Evolutionary conservation across 2,329 filamentous ascomycete species (phyloP), one percentile per base, ranked within the genome.

Genomic region (Canariomyces notabilis): DNA sequence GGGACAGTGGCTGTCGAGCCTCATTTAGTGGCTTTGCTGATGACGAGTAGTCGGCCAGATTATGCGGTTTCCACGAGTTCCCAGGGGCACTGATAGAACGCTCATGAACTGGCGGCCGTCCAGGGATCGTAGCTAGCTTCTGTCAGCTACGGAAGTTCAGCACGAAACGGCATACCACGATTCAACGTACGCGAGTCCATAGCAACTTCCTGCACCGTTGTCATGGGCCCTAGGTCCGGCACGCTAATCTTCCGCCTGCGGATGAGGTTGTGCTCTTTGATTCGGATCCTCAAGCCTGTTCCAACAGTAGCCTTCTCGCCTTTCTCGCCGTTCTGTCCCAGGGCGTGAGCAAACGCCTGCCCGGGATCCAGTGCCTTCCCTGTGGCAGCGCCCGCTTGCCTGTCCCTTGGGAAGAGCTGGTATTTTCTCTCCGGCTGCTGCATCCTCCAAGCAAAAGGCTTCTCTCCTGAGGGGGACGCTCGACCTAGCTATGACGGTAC

Each of bases 111-210:
- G 81, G 72, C 45, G 79, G 80, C 6, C 80, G 74, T 33, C 80
- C 81, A 26, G 82, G 82, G 54, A 85, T 83, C 21, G 82, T 85
- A 52, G 82, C 81, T 84, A 45, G 35, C 11, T 15, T 9, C 42
- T 41, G 44, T 50, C 40, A 54, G 50, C 22, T 20, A n/a, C 26
- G 20, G 15, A 38, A 39, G 21, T 35, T n/a, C 18, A 32, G 20
- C 36, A 14, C 32, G 6, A 19, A 21, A 4, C 23, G 11, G 14
- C 12, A 16, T 21, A 8, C 34, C 2, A 20, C 29, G 22, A 2
- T 9, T 29, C n/a, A 37, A 70, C 82, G 69, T 70, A 86, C 82
- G 82, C 57, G 82, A 85, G 64, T 86, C 82, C 80, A 85, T 84
- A 42, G 79, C 64, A 39, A 75, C 65, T 59, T 85, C 82, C 53